Base-by-base conservation (phyloP, 148 eudicot species). In the Fagopyrum tataricum region DNA sequence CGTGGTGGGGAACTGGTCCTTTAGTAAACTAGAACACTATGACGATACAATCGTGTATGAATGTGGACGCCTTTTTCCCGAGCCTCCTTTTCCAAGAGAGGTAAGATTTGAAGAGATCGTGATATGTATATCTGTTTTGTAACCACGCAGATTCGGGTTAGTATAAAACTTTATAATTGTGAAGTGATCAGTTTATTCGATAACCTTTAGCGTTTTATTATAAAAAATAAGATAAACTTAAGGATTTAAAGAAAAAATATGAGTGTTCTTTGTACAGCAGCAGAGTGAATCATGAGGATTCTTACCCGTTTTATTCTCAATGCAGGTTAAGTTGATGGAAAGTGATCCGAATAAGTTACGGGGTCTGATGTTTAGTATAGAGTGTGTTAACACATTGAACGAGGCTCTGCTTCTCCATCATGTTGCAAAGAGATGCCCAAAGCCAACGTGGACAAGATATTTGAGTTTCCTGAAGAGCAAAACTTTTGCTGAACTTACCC, bases 11-110 rank as follows among this genome's bases (percentile, higher is more conserved):
- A 94, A 88, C 78, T 94, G 98, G 98, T 88, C 98, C 53, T 94
- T 94, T 82, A 82, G 88, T 73, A 94, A 94, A 85, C 79, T 91
- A 76, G 88, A 88, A 44, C 86, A 89, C 79, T 93, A 94, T 80
- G 89, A 89, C 70, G 97, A 91, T 79, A 83, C 59, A 18, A 78
- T 91, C 73, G 98, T 91, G 74, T 94, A 94, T 82, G 91, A 94
- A 48, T 94, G 98, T 77, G 92, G 89, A 47, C 86, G 90, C 66
- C 98, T 94, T 41, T 94, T 94, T 78, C 92, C 98, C 17, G 98
- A 89, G 84, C 98, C 98, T 68, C 98, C 98, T 73, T 91, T 85
- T 83, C 98, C 98, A 20, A 84, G 82, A 94, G 93, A 94, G 96
- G 98, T 93, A 86, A 73, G 55, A 39, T 11, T 44, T n/a, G n/a